Conservation (phyloP, 2,329 filamentous ascomycete species). For the Magnaporthiopsis poae region DNA sequence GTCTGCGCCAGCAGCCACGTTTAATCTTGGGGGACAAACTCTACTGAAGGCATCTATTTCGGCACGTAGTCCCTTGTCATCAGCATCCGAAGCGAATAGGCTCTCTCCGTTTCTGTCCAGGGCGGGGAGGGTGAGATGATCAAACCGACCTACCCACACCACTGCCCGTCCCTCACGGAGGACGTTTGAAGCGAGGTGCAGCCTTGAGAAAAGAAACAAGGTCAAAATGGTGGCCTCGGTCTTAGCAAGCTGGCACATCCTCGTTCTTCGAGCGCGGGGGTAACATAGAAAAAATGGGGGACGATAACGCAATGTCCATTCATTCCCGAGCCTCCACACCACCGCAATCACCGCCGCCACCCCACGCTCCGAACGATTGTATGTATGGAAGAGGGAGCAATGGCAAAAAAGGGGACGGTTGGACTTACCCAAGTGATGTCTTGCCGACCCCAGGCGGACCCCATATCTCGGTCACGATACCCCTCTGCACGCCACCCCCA, state of each 20-base stretch:
- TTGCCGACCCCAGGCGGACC: slow-evolving; percentile 81
- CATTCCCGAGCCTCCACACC: background rate
- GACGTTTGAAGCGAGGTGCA: slow-evolving; percentile 59
- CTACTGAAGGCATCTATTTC: slow-evolving; percentile 37
- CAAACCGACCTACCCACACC: slow-evolving; percentile 65
- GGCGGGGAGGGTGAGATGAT: slow-evolving; percentile 6
- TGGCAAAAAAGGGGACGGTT: background rate
- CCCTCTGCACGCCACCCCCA: slow-evolving; percentile 54
- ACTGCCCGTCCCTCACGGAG: slow-evolving; percentile 53
- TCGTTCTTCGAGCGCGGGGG: background rate
- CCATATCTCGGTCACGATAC: slow-evolving; percentile 78
- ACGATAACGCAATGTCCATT: slow-evolving; percentile 11
- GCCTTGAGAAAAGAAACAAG: slow-evolving; percentile 32
- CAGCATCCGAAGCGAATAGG: background rate
- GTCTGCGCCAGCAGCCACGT: slow-evolving; percentile 2
- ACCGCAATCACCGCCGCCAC: background rate
- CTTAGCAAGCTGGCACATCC: background rate
- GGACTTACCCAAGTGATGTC: slow-evolving; percentile 67
- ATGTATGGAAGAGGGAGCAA: background rate
- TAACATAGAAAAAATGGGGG: background rate
- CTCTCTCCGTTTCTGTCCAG: background rate
- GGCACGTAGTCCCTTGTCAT: background rate
- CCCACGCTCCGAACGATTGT: background rate
- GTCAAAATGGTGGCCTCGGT: background rate
- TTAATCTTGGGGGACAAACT: slow-evolving; percentile 11